phyloP scores from a whole-genome alignment of 768 basidiomycete genomes.

The Psilocybe subaeruginosa region DNA sequence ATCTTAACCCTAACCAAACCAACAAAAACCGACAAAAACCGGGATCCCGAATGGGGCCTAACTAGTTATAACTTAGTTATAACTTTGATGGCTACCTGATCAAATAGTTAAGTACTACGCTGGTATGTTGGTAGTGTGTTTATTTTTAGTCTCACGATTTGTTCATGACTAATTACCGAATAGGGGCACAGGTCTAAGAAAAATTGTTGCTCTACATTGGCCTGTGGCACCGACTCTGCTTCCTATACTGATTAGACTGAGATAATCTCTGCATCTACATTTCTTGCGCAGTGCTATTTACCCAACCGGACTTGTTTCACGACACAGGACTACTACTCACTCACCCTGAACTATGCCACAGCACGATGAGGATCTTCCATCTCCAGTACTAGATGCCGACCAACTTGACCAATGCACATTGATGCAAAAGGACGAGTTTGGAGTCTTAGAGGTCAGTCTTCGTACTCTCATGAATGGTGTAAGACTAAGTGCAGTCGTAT shows the following conservation, averaged over 20 bases:
- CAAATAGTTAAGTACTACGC: no score
- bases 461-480: background rate
- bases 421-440: slow-evolving; percentile 60
- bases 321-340: background rate
- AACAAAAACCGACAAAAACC: no score
- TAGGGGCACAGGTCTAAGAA: background rate
- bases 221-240: background rate
- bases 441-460: slow-evolving; percentile 58
- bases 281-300: no score
- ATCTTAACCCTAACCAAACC: no score
- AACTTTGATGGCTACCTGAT: no score
- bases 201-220: background rate
- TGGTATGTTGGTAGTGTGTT: no score
- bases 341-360: background rate
- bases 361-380: background rate
- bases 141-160: background rate
- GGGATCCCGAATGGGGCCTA: no score
- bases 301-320: no score
- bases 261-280: no score
- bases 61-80: no score
- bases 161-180: background rate
- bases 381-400: background rate
- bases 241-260: no score
- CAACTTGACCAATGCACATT: slow-evolving; percentile 28
- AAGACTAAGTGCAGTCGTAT: background rate